Evolutionary conservation across 305 asterid genomes (phyloP).

Genomic region (Plantago rigida): DNA sequence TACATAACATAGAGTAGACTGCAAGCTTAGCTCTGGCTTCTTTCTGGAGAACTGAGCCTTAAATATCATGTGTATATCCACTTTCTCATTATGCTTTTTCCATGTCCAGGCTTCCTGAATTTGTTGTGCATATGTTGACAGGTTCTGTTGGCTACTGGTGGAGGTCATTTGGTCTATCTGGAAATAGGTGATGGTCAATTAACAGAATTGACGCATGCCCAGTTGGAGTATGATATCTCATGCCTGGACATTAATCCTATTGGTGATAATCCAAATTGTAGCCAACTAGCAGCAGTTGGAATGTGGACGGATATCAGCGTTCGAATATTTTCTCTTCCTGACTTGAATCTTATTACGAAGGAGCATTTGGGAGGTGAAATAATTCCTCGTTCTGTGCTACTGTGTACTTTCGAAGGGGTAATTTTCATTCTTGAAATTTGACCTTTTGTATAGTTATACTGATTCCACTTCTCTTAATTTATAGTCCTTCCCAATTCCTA

Average conservation of each 20-base stretch:
- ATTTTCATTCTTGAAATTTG: conserved; percentile 24
- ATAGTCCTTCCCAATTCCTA: too few relatives aligned
- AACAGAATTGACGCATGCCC: conserved; percentile 51
- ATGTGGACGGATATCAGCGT: conserved; percentile 86
- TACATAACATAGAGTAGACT: too few relatives aligned
- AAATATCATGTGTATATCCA: background rate
- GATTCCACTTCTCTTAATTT: too few relatives aligned
- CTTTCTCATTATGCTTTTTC: background rate
- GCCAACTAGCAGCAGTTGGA: conserved; percentile 83
- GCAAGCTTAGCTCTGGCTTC: background rate
- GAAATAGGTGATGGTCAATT: conserved; percentile 82
- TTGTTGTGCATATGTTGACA: conserved; percentile 25
- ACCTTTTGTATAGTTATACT: conserved; percentile 6
- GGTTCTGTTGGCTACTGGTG: conserved; percentile 88
- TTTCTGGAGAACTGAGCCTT: background rate
- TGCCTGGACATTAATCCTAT: conserved; percentile 90
- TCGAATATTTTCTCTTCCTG: conserved; percentile 79
- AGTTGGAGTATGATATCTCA: conserved; percentile 76
- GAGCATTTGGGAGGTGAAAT: conserved; percentile 88
- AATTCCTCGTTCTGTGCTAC: conserved; percentile 84
- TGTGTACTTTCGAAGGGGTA: conserved; percentile 91
- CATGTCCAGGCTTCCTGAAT: conserved; percentile 22
- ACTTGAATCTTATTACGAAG: conserved; percentile 57
- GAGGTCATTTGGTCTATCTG: conserved; percentile 80
- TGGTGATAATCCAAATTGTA: conserved; percentile 62